A percentile compares a stretch with the other conserved stretches of the same genome.
Evolutionary conservation across 176 grass and related monocot species (phyloP).

Genomic region (Typha latifolia): DNA sequence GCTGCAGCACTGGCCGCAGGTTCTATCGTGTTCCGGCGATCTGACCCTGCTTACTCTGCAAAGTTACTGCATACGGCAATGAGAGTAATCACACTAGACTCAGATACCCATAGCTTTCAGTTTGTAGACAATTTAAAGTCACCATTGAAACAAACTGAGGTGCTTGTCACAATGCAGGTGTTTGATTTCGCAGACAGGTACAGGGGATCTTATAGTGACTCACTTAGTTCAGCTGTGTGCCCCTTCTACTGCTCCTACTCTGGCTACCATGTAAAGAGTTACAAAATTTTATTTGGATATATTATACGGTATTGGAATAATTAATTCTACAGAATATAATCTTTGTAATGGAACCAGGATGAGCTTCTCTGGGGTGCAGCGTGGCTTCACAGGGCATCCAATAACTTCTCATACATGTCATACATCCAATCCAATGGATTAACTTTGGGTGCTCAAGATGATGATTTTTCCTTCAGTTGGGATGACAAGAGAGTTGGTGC

Average conservation of each 20-base stretch:
- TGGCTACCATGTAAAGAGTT: constrained; percentile 22
- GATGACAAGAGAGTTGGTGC: constrained; percentile 30
- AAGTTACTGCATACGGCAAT: constrained; percentile 6
- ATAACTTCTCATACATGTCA: constrained; percentile 15
- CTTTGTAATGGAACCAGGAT: constrained; percentile 10
- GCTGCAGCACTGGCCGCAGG: constrained; percentile 31
- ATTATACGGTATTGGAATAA: background rate
- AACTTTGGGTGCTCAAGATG: background rate
- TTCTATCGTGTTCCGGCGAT: constrained; percentile 26
- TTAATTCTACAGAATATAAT: background rate
- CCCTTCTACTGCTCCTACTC: constrained; percentile 46
- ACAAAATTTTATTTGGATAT: background rate
- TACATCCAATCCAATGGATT: constrained; percentile 12
- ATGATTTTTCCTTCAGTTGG: constrained; percentile 30
- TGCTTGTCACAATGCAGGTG: background rate
- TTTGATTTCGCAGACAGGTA: constrained; percentile 32
- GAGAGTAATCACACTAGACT: background rate
- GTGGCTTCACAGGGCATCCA: constrained; percentile 32
- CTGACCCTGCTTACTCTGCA: constrained; percentile 24
- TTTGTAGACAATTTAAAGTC: too few species aligned
- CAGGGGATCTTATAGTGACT: constrained; percentile 29
- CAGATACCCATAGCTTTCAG: too few species aligned
- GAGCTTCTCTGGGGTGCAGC: constrained; percentile 33
- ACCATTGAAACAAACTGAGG: too few species aligned
- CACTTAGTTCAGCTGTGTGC: constrained; percentile 25